Percentiles rank a stretch among this genome's conserved stretches.
These are phyloP conservation scores for Cladophialophora yegresii DNA, from an alignment of 2,329 filamentous ascomycete genomes.

Conservation along the genomic window DNA sequence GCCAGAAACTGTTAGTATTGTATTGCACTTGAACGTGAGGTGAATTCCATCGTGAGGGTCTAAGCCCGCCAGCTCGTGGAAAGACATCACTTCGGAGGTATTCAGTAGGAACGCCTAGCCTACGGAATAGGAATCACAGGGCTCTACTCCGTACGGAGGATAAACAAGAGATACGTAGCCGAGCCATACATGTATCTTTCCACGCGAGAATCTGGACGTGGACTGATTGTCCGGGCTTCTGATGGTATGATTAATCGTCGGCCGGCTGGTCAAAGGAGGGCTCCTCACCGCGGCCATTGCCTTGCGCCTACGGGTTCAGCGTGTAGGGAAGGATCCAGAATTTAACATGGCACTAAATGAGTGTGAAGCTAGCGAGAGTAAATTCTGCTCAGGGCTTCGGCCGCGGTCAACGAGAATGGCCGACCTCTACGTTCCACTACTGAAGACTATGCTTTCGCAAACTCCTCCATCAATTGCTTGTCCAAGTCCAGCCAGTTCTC, in stretches of 20 bases:
- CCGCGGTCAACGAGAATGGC: background rate
- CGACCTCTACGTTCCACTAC: background rate
- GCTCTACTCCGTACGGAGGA: too few species aligned
- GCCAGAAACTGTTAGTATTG: background rate
- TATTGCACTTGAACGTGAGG: background rate
- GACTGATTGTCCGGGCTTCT: background rate
- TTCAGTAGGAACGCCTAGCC: too few species aligned
- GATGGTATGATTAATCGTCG: background rate
- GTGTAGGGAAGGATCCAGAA: background rate
- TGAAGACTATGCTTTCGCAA: background rate
- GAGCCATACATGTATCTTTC: background rate
- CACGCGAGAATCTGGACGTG: background rate
- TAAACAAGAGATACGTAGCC: too few species aligned
- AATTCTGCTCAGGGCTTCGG: background rate
- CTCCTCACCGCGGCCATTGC: background rate
- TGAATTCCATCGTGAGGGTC: too few species aligned
- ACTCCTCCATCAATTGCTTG: conserved; percentile 54
- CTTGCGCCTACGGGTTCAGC: background rate
- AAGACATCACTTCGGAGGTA: too few species aligned
- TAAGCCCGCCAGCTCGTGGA: too few species aligned
- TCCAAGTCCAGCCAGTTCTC: conserved; percentile 59
- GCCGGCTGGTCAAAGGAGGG: background rate
- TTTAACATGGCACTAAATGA: background rate
- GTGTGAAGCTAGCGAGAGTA: background rate
- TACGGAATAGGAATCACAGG: too few species aligned